Evolutionary conservation across 169 alveolate species (phyloP).

Genomic region (Cryptosporidium tyzzeri): DNA sequence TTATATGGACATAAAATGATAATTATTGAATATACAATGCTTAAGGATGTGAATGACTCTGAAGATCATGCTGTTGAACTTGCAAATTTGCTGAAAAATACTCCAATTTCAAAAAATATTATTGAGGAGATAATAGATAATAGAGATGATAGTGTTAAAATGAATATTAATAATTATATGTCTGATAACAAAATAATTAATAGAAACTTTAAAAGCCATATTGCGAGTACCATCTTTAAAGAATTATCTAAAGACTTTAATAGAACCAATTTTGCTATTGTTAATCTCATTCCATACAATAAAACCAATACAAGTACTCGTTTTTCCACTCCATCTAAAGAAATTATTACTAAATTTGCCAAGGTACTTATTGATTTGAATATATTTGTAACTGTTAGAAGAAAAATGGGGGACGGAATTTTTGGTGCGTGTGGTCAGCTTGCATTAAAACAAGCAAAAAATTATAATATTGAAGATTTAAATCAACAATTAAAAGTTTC

Average conservation of each 20-base stretch:
- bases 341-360: conserved; percentile 6
- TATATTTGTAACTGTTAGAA: conserved; percentile 49
- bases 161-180: neutral
- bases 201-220: conserved; percentile 15
- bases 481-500: conserved; percentile 11
- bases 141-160: conserved; percentile 11
- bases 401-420: conserved; percentile 53
- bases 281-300: conserved; percentile 66
- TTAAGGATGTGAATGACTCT: conserved; percentile 78
- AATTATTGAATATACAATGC: conserved; percentile 77
- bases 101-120: conserved; percentile 49
- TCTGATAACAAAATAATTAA: neutral
- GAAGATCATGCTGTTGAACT: conserved; percentile 75
- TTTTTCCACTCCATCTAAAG: conserved; percentile 64
- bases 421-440: conserved; percentile 71
- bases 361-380: conserved; percentile 5
- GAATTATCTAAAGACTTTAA: conserved; percentile 34
- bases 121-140: conserved; percentile 7
- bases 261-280: conserved; percentile 55
- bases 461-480: conserved; percentile 28
- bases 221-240: conserved; percentile 11
- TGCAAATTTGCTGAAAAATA: conserved; percentile 71
- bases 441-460: conserved; percentile 30
- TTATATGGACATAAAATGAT: conserved; percentile 65
- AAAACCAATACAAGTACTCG: conserved; percentile 19